Conservation (phyloP, 2,329 filamentous ascomycete genomes). For the Colletotrichum gloeosporioides region DNA sequence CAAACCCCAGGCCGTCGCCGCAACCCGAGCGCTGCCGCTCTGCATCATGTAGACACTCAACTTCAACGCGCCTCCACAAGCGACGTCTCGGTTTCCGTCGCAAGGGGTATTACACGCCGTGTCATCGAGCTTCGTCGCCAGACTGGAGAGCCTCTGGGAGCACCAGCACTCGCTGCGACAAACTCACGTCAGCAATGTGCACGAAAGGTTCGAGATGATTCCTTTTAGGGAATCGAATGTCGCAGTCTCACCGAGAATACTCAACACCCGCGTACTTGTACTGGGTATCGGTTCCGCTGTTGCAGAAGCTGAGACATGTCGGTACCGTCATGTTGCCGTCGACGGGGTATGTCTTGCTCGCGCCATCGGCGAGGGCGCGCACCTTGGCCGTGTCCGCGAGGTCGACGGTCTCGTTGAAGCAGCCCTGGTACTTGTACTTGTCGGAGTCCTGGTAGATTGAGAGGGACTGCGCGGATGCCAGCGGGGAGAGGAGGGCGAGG, state of each 20-base stretch:
- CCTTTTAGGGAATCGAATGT: background rate
- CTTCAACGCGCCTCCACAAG: conserved; percentile 60
- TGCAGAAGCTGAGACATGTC: conserved; percentile 57
- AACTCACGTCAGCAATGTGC: background rate
- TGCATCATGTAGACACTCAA: conserved; percentile 46
- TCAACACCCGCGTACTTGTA: conserved; percentile 61
- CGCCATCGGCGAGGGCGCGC: conserved; percentile 51
- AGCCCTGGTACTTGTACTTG: conserved; percentile 58
- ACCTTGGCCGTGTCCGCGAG: conserved; percentile 42
- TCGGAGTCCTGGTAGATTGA: conserved; percentile 39
- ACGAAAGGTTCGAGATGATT: too few species aligned
- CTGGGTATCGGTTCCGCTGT: conserved; percentile 34
- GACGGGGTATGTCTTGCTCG: conserved; percentile 37
- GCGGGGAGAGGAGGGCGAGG: conserved; percentile 9
- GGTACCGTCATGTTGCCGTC: conserved; percentile 56
- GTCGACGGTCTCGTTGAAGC: conserved; percentile 63
- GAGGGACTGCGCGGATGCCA: conserved; percentile 25
- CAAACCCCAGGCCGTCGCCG: background rate
- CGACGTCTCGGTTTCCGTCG: conserved; percentile 53
- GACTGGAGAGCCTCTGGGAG: conserved; percentile 50
- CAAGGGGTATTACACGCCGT: conserved; percentile 56
- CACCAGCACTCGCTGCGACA: conserved; percentile 64
- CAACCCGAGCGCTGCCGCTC: background rate
- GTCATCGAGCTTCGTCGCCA: conserved; percentile 52
- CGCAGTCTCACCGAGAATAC: conserved; percentile 47